A percentile compares a stretch with the other conserved stretches of the same genome.
Evolutionary conservation across 345 rosid species (phyloP).

Genomic region (Eucalyptus caleyi): DNA sequence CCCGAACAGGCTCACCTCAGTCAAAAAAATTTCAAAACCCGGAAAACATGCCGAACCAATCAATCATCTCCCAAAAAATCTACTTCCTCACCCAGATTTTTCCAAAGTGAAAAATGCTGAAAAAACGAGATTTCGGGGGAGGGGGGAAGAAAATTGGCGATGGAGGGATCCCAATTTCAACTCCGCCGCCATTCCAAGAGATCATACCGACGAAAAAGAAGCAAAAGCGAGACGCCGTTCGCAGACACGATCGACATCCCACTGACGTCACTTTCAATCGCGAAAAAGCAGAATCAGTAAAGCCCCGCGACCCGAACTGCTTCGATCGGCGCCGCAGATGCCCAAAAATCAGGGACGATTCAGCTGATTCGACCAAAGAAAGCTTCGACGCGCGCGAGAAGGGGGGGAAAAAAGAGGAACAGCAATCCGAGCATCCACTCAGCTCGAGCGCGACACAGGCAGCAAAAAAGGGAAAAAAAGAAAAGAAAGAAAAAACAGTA

Average conservation of each 20-base stretch:
- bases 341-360: not conserved
- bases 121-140: not conserved
- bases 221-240: not conserved
- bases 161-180: not conserved
- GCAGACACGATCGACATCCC: not conserved
- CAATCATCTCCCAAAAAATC: not conserved
- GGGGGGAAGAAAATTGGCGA: not conserved
- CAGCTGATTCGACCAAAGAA: not conserved
- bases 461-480: not conserved
- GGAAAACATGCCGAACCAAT: not conserved
- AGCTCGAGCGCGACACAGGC: not conserved
- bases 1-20: not conserved
- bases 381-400: not conserved
- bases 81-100: not conserved
- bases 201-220: not conserved
- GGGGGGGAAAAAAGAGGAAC: too few species aligned
- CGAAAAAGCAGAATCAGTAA: not conserved
- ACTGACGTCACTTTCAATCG: not conserved
- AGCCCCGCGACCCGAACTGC: not conserved
- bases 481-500: not conserved
- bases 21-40: not conserved
- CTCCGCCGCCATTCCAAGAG: not conserved
- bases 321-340: not conserved
- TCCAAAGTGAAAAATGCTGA: not conserved
- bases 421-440: not conserved